phyloP scores from a whole-genome alignment of 148 eudicot species.

The Vaccinium darrowii region DNA sequence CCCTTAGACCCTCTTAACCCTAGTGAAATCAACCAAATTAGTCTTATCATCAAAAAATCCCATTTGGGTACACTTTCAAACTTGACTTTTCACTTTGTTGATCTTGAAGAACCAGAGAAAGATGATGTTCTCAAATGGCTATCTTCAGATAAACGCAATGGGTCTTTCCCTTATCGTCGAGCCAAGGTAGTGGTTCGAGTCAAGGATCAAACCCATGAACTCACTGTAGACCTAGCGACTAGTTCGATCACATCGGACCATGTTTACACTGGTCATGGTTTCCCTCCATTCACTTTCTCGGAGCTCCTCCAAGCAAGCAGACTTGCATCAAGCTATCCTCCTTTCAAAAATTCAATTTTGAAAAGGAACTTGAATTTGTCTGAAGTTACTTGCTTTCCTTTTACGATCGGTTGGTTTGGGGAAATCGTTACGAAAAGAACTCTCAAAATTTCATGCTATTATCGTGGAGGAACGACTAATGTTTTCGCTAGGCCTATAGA shows the following conservation, averaged over 20 bases:
- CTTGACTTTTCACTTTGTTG: constrained; percentile 69
- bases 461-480: constrained; percentile 63
- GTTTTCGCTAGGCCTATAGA: constrained; percentile 73
- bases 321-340: constrained; percentile 34
- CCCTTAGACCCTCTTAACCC: constrained; percentile 78
- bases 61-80: constrained; percentile 40
- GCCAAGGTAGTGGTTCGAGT: constrained; percentile 68
- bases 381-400: constrained; percentile 75
- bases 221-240: constrained; percentile 46
- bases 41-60: constrained; percentile 44
- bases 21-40: constrained; percentile 49
- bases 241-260: constrained; percentile 41
- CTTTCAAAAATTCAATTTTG: constrained; percentile 48
- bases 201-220: constrained; percentile 52
- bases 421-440: constrained; percentile 46
- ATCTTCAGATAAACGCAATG: constrained; percentile 27
- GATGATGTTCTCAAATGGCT: constrained; percentile 50
- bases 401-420: constrained; percentile 78
- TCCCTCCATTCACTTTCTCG: constrained; percentile 54
- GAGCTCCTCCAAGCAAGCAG: constrained; percentile 56
- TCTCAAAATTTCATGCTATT: constrained; percentile 59
- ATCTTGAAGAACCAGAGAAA: constrained; percentile 82
- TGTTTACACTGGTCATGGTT: constrained; percentile 63
- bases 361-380: constrained; percentile 60
- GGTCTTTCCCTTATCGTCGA: constrained; percentile 46